Percentiles rank a stretch among this genome's conserved stretches.
Evolutionary conservation across 495 filamentous ascomycete genomes (phyloP).

Genomic region (Aspergillus ellipticus): DNA sequence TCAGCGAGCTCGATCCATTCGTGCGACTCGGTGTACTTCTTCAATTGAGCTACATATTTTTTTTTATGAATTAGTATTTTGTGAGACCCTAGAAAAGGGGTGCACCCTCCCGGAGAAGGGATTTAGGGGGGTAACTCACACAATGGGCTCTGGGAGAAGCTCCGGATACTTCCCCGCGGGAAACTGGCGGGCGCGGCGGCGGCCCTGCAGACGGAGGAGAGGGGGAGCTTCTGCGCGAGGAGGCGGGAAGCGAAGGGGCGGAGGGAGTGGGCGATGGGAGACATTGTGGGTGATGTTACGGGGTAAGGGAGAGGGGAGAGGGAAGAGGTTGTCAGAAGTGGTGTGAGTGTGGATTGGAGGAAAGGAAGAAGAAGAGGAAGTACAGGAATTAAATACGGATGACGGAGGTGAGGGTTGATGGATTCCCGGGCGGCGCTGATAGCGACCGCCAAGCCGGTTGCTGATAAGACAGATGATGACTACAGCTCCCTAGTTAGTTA

Average conservation of each 20-base stretch:
- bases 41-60: slow-evolving; percentile 47
- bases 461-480: slow-evolving; percentile 19
- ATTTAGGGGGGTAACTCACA: slow-evolving; percentile 29
- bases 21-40: slow-evolving; percentile 95
- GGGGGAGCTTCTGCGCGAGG: slow-evolving; percentile 41
- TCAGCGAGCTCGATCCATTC: slow-evolving; percentile 90
- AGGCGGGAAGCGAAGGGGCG: slow-evolving; percentile 43
- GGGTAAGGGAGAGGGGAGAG: slow-evolving; percentile 12
- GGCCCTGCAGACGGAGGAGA: slow-evolving; percentile 31
- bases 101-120: slow-evolving; percentile 5
- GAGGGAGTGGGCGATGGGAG: slow-evolving; percentile 35
- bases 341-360: slow-evolving; percentile 13
- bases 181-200: slow-evolving; percentile 43
- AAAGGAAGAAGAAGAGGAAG: slow-evolving; percentile 25
- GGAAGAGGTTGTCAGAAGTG: slow-evolving; percentile 5
- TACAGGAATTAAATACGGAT: slow-evolving; percentile 22
- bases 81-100: slow-evolving; percentile 4
- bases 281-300: slow-evolving; percentile 31
- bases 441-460: slow-evolving; percentile 24
- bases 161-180: slow-evolving; percentile 47
- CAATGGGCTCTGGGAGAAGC: slow-evolving; percentile 46
- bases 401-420: slow-evolving; percentile 11
- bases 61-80: slow-evolving; percentile 25
- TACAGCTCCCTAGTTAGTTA: too few species aligned
- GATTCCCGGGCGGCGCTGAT: slow-evolving; percentile 11